phyloP scores from a whole-genome alignment of 208 protist genomes.

The Crithidia brevicula region DNA sequence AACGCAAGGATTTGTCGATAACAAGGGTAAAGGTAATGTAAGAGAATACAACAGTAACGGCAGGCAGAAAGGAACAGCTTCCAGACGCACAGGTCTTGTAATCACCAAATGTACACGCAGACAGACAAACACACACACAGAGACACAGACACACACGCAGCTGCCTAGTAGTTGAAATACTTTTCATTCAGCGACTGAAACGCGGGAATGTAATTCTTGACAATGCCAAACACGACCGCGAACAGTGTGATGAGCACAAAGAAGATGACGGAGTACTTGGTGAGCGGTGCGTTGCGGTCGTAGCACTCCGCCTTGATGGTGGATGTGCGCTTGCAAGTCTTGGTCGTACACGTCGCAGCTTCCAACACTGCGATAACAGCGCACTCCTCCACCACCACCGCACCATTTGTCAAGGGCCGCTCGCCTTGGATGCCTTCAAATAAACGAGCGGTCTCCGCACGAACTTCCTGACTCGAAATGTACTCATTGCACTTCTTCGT shows the following conservation, averaged over 20 bases:
- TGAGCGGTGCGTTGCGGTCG: slow-evolving; percentile 66
- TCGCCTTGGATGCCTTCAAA: slow-evolving; percentile 71
- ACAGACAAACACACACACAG: not conserved
- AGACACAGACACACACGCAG: not conserved
- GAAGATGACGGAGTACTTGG: slow-evolving; percentile 69
- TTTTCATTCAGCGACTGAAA: slow-evolving; percentile 71
- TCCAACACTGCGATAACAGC: slow-evolving; percentile 75
- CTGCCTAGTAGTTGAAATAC: slow-evolving; percentile 70
- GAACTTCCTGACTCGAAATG: slow-evolving; percentile 57
- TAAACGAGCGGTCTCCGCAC: slow-evolving; percentile 62
- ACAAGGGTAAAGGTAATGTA: too few relatives aligned
- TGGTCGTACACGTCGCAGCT: slow-evolving; percentile 59
- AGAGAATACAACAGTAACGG: not conserved
- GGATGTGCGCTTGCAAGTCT: slow-evolving; percentile 64
- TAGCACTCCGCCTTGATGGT: slow-evolving; percentile 83
- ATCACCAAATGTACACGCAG: too few relatives aligned
- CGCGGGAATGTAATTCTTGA: slow-evolving; percentile 84
- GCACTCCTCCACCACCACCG: slow-evolving; percentile 59
- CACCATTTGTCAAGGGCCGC: slow-evolving; percentile 17
- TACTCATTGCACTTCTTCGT: slow-evolving; percentile 64
- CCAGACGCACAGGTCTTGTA: not conserved
- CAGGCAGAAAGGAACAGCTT: slow-evolving; percentile 1
- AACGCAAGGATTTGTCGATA: too few relatives aligned
- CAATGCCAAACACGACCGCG: slow-evolving; percentile 67
- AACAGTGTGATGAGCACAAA: slow-evolving; percentile 64